A percentile compares a stretch with the other conserved stretches of the same genome.
Conservation (phyloP, 345 rosid genomes). For the Balakata baccata region DNA sequence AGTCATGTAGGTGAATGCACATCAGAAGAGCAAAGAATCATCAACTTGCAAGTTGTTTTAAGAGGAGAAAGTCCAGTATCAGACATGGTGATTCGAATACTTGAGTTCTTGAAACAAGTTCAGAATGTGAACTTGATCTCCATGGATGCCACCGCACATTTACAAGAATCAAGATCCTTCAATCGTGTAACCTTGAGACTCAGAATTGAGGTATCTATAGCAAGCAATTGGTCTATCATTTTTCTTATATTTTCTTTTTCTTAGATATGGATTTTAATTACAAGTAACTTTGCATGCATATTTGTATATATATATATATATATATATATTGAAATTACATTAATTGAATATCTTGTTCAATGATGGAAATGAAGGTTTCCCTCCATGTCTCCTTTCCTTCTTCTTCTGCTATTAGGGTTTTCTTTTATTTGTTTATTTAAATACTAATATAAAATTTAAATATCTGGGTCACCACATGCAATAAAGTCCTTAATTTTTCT, state of each 20-base stretch:
- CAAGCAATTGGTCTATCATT: too few species aligned
- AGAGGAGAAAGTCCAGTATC: constrained; percentile 38
- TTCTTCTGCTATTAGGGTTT: neutral
- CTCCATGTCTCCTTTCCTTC: neutral
- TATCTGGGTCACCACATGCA: neutral
- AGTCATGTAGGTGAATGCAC: constrained; percentile 40
- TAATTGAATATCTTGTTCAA: neutral
- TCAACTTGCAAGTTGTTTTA: constrained; percentile 50
- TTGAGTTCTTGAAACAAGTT: constrained; percentile 60
- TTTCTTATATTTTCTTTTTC: neutral
- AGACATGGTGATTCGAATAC: constrained; percentile 45
- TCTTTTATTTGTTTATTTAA: neutral
- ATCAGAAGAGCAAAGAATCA: constrained; percentile 29
- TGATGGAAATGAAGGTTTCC: neutral
- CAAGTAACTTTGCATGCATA: neutral
- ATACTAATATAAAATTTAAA: too few species aligned
- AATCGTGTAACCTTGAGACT: constrained; percentile 45
- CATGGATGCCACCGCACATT: constrained; percentile 43
- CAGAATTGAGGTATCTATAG: constrained; percentile 49
- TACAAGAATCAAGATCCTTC: constrained; percentile 22
- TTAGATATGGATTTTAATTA: neutral
- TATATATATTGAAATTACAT: neutral
- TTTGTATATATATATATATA: too few species aligned
- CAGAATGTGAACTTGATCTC: constrained; percentile 49
- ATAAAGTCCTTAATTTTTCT: neutral